Base-by-base conservation (phyloP, 164 flowering plant genomes). In the Stephania cephalantha region DNA sequence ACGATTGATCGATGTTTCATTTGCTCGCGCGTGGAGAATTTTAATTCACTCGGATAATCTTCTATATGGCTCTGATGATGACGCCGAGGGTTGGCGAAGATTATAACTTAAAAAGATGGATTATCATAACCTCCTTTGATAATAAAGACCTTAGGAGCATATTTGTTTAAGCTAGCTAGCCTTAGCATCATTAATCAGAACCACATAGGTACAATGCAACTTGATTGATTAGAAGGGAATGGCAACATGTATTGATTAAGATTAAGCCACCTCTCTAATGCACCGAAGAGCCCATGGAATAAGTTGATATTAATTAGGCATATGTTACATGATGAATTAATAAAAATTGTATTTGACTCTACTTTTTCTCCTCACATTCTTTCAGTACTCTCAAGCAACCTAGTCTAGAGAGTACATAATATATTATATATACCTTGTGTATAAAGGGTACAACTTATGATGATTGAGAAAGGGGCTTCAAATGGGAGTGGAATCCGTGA, bases 401-500 rank as follows among this genome's bases (percentile, higher is more conserved):
- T 35, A 35, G 42, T 35, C 42, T 35, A 4, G 42, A 35, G 42
- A 35, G 42, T 50, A 15, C 55, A 50, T 50, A 50, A 48, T 58
- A 58, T 55, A 55, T 55, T 48, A 15, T 55, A 55, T 58, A 58
- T 58, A 58, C 64, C 17, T 58, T 58, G 64, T n/a, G 18, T 18
- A 58, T 58, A 58, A 5, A 58, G 64, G 64, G n/a, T 58, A 15
- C 64, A 58, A 18, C 2, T 58, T 58, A 58, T 58, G 64, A 58
- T 58, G 64, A 58, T 58, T 58, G 20, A 58, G 20, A 58, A 2
- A 58, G 64, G 20, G 64, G 18, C 20, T 58, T 58, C 65, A 77
- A 42, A 55, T 68, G 63, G 72, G 80, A 82, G 78, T 78, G 84
- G 85, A 78, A 81, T 46, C 63, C 4, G 42, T 35, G 42, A 35